A percentile compares a stretch with the other conserved stretches of the same genome.
Evolutionary conservation across 495 filamentous ascomycete genomes (phyloP).

Genomic region (Penicillium turbatum): DNA sequence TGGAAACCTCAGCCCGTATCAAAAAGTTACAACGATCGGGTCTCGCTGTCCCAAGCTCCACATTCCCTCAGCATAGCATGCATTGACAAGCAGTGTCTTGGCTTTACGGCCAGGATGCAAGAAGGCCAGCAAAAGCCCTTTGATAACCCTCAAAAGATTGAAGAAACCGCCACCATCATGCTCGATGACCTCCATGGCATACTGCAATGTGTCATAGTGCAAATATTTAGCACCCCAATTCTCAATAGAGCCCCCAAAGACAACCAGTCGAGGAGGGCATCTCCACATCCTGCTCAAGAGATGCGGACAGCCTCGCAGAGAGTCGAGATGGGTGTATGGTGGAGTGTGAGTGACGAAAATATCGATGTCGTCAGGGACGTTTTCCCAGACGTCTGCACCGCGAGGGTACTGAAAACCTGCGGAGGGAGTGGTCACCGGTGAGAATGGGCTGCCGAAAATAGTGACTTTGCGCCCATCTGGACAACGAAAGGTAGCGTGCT

Average conservation of each 20-base stretch:
- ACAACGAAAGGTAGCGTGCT: neutral
- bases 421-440: neutral
- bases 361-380: neutral
- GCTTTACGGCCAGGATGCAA: neutral
- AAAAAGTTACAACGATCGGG: neutral
- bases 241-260: neutral
- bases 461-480: neutral
- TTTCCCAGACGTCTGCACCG: neutral
- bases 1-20: neutral
- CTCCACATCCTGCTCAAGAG: neutral
- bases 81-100: neutral
- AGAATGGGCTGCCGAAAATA: neutral
- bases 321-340: neutral
- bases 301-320: neutral
- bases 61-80: neutral
- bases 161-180: neutral
- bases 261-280: neutral
- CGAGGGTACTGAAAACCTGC: neutral
- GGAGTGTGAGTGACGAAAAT: slow-evolving; percentile 1
- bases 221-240: neutral
- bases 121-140: neutral
- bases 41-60: neutral
- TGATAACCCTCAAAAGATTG: neutral
- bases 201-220: neutral
- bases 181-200: neutral